Evolutionary conservation across 352 stramenopile genomes (phyloP).

Genomic region (Aphanomyces stellatus): DNA sequence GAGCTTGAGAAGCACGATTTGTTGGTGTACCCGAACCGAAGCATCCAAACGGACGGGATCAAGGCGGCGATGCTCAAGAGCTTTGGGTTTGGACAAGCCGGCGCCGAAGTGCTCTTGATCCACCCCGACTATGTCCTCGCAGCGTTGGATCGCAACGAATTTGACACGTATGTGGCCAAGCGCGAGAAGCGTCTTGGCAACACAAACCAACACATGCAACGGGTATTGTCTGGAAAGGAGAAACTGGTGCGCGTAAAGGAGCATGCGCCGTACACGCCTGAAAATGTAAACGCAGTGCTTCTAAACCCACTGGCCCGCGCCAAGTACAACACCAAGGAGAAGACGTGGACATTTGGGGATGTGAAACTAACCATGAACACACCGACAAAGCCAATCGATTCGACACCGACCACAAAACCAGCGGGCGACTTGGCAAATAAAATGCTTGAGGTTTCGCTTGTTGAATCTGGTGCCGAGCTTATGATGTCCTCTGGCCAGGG

Average conservation of each 20-base stretch:
- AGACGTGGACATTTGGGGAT: constrained; percentile 59
- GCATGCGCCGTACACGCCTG: constrained; percentile 57
- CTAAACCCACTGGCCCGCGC: constrained; percentile 69
- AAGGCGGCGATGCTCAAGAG: constrained; percentile 75
- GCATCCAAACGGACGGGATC: constrained; percentile 61
- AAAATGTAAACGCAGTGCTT: constrained; percentile 75
- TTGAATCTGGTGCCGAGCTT: background rate
- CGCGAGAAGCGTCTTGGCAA: constrained; percentile 48
- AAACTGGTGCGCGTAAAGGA: constrained; percentile 72
- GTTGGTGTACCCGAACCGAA: constrained; percentile 73
- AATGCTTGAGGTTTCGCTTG: background rate
- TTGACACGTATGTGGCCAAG: constrained; percentile 45
- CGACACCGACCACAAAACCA: background rate
- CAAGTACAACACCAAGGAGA: constrained; percentile 43
- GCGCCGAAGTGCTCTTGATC: constrained; percentile 61
- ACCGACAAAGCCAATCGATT: background rate
- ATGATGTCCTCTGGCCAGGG: constrained; percentile 19
- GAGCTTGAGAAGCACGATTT: constrained; percentile 63
- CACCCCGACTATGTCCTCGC: constrained; percentile 56
- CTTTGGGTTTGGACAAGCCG: constrained; percentile 72
- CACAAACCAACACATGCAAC: constrained; percentile 56
- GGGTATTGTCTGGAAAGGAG: constrained; percentile 61
- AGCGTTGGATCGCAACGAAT: constrained; percentile 34
- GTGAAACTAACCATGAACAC: too few species aligned
- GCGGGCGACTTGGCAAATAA: background rate